These are phyloP conservation scores for Lactarius evosmus DNA, from an alignment of 768 basidiomycete genomes.

Conservation along the genomic window DNA sequence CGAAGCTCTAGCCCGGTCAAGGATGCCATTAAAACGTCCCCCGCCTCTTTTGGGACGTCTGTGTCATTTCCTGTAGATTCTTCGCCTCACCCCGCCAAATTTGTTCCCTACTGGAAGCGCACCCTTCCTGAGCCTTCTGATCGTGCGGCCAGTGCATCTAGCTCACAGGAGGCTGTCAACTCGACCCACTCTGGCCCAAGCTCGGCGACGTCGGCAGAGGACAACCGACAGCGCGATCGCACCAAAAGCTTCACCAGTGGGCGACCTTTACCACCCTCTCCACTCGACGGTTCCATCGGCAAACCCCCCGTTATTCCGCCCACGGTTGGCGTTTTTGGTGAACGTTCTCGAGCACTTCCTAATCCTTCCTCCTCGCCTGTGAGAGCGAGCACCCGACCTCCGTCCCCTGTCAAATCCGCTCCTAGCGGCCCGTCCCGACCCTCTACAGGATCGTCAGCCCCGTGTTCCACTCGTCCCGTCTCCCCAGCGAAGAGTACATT, in stretches of 20 bases:
- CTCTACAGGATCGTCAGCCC: conserved; percentile 8
- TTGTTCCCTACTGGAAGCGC: conserved; percentile 29
- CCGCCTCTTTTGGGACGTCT: conserved; percentile 1
- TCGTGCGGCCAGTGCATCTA: conserved; percentile 10
- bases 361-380: conserved; percentile 15
- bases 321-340: conserved; percentile 1
- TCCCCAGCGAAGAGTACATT: conserved; percentile 15
- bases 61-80: not conserved
- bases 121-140: conserved; percentile 26
- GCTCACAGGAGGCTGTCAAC: conserved; percentile 17
- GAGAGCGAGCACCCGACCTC: conserved; percentile 11
- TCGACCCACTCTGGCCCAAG: conserved; percentile 3
- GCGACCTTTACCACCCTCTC: conserved; percentile 27
- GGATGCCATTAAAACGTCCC: conserved; percentile 13
- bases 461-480: conserved; percentile 11
- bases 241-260: conserved; percentile 24
- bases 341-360: conserved; percentile 17
- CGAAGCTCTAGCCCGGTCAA: conserved; percentile 25
- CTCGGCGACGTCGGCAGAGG: not conserved
- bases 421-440: conserved; percentile 18
- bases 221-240: conserved; percentile 16
- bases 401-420: conserved; percentile 19
- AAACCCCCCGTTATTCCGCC: conserved; percentile 17
- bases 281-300: conserved; percentile 21
- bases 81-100: conserved; percentile 14